Conservation (phyloP, 2,329 filamentous ascomycete genomes). For the Ophiostoma piceae region DNA sequence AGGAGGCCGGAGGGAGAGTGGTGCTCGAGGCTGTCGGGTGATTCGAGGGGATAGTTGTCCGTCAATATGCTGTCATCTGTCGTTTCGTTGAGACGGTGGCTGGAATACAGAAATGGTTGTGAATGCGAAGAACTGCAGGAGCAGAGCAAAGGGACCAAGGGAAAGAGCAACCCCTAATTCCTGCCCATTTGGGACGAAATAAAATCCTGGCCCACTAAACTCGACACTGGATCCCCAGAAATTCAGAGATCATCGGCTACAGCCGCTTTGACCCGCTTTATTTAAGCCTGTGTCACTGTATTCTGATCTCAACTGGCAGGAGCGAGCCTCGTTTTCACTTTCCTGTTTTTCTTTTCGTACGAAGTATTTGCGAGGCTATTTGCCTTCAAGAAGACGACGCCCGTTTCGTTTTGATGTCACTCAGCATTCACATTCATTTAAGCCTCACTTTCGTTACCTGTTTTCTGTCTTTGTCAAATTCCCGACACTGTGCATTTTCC, state of each 20-base stretch:
- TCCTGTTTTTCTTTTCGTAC: background rate
- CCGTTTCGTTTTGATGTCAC: too few relatives aligned
- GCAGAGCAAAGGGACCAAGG: background rate
- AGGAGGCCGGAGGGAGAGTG: background rate
- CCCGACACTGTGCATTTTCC: too few relatives aligned
- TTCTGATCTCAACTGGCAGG: background rate
- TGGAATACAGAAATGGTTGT: background rate
- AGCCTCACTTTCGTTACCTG: too few relatives aligned
- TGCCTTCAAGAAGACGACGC: too few relatives aligned
- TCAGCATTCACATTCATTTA: too few relatives aligned
- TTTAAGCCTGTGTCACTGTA: slow-evolving; percentile 5
- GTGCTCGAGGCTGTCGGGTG: background rate
- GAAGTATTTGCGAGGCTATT: background rate
- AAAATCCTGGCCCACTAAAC: slow-evolving; percentile 4
- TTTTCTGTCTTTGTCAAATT: too few relatives aligned
- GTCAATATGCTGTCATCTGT: background rate
- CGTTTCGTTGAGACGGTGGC: background rate
- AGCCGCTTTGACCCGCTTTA: slow-evolving; percentile 9
- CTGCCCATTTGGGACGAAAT: slow-evolving; percentile 7
- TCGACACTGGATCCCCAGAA: slow-evolving; percentile 3
- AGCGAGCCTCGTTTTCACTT: background rate
- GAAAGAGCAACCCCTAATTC: slow-evolving; percentile 11
- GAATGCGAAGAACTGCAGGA: background rate
- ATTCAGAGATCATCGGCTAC: slow-evolving; percentile 5
- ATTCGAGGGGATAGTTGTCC: background rate